Base-by-base conservation (phyloP, 139 green algal species). In the Chlamydomonas sphaeroides region DNA sequence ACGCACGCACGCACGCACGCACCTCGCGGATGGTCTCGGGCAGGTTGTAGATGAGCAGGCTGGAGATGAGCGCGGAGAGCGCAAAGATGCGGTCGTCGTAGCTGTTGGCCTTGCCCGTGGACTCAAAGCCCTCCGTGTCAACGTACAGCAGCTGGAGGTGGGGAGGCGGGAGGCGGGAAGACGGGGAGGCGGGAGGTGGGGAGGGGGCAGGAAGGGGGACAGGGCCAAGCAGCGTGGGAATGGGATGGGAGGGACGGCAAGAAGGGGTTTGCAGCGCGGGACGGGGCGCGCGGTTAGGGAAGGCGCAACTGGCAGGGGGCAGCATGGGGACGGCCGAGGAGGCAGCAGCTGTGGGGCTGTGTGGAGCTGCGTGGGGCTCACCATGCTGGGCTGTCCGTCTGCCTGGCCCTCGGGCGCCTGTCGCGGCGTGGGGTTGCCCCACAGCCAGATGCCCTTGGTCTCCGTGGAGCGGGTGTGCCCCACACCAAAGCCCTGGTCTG, bases 41-140 rank as follows among this genome's bases (percentile, higher is more conserved):
- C 68, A 98, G 89, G 86, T 98, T 98, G 90, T 98, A 98, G 5
- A 98, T 82, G 5, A 95, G 80, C 76, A 97, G 88, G 26, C 85
- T 88, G 82, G 84, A 93, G 25, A 98, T 80, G 14, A 98, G 79
- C 25, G 96, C 89, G 5, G 87, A 90, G 28, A 98, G 88, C 0
- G 96, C 96, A 92, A 99, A 98, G 57, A 98, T 95, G 45, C 96
- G 91, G 88, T 99, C 96, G 84, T 99, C 96, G 79, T 99, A 99
- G 0, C 87, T 89, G 79, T 97, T 95, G 25, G 91, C 89, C 49
- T 96, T 96, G 68, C 95, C 95, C 0, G 96, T 95, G 69, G 65
- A 90, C 85, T 99, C 96, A 84, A 99, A 99, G 3, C 96, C 96
- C 87, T 98, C 96, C 0, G 96, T 98, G 91, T 98, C 96, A 0